phyloP scores from a whole-genome alignment of 2,329 filamentous ascomycete species.

The Rutstroemia sp. region DNA sequence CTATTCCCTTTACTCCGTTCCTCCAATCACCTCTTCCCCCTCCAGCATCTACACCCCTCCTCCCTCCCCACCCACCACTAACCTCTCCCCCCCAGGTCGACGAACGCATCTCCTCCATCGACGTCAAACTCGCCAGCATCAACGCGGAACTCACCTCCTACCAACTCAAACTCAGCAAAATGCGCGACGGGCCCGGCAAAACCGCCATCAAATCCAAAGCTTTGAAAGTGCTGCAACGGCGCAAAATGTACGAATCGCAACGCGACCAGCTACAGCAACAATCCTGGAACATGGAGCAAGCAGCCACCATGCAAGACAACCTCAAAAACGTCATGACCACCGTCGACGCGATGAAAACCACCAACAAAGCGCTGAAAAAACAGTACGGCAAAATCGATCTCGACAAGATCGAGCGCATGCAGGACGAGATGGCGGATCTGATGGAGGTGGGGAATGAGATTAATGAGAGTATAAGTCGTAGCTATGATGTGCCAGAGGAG shows the following conservation, averaged over 20 bases:
- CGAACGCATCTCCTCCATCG: constrained; percentile 74
- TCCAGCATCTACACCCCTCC: constrained; percentile 89
- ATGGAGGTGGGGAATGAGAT: constrained; percentile 98
- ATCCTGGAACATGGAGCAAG: constrained; percentile 99
- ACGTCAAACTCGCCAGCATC: constrained; percentile 88
- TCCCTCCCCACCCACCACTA: constrained; percentile 44
- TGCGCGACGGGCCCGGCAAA: constrained; percentile 95
- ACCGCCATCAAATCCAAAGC: constrained; percentile 89
- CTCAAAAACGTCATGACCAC: constrained; percentile 98
- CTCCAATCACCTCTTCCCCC: constrained; percentile 57
- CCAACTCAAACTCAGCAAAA: constrained; percentile 78
- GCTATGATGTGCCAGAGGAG: constrained; percentile 93
- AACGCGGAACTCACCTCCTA: constrained; percentile 86
- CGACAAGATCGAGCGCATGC: constrained; percentile 93
- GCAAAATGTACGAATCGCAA: constrained; percentile 90
- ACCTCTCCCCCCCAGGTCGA: constrained; percentile 50
- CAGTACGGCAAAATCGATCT: constrained; percentile 98
- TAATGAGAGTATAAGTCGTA: constrained; percentile 83
- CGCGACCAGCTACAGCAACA: constrained; percentile 90
- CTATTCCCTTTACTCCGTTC: constrained; percentile 51
- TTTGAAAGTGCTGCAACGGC: constrained; percentile 84
- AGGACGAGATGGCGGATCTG: constrained; percentile 98
- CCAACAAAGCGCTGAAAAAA: constrained; percentile 83
- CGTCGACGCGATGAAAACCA: constrained; percentile 94
- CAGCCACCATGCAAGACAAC: constrained; percentile 97